Evolutionary conservation across 805 yeast genomes (phyloP), one percentile per base, ranked within the genome.

Genomic region (Metschnikowia shivogae): DNA sequence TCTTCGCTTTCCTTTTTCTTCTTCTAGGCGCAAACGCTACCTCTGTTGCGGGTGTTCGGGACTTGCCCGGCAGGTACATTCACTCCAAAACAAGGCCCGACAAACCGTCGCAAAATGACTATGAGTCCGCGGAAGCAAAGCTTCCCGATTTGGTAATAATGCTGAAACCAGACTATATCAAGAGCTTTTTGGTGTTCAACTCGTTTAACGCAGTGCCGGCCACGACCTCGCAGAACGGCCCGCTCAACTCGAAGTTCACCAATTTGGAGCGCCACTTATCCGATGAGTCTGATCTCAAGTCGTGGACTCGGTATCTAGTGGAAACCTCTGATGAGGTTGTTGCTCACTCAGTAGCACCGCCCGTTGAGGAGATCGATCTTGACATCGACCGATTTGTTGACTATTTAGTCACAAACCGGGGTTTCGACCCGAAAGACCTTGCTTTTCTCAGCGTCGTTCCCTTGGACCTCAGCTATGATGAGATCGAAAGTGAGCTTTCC

Each of bases 401-500:
- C 5, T 69, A 60, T 47, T 57, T 68, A 47, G 61, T 64, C 6
- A 44, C 37, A 19, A 46, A 49, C 11, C 46, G 67, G 38, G 65
- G 67, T 14, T 70, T 68, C 44, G 42, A 47, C 5, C 41, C 44
- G 5, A 42, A 49, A 10, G 68, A 65, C 39, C 57, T 68, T 43
- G 53, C 52, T 22, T 64, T 66, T 44, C 56, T 68, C 29, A 52
- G 47, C 36, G 50, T 49, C 12, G 49, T 46, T n/a, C 54, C 61
- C 26, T 48, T 67, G 40, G 71, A 69, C 52, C 60, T 64, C 48
- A 72, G 72, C 5, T 53, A 61, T n/a, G 66, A 64, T 7, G 65
- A 67, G 41, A 70, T 70, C 36, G 73, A 70, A 42, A 46, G 51
- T 27, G 72, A 67, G 51, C 60, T 70, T 42, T 52, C 67, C 22